Evolutionary conservation across 148 eudicot species (phyloP).

Genomic region (Amaranthus cruentus): DNA sequence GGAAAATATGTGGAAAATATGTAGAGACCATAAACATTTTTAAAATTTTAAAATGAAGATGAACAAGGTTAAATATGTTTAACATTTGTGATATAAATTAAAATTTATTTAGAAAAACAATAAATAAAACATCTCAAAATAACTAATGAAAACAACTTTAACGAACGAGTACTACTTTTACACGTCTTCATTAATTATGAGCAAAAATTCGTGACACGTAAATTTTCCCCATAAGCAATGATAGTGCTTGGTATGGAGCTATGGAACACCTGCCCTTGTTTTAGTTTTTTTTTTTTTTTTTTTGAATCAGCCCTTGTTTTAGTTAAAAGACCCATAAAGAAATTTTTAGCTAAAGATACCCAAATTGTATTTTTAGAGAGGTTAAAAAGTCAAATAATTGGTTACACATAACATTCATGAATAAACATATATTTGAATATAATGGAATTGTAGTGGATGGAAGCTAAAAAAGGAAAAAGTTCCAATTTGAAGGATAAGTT

Average conservation of each 20-base stretch:
- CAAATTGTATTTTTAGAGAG: background rate
- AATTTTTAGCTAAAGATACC: background rate
- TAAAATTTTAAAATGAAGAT: too few species aligned
- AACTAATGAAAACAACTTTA: too few species aligned
- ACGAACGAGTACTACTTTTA: background rate
- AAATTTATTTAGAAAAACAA: too few species aligned
- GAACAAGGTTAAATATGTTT: too few species aligned
- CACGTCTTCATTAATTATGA: background rate
- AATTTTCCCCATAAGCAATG: slow-evolving; percentile 8
- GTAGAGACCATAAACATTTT: too few species aligned
- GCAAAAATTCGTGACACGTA: background rate
- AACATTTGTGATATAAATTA: too few species aligned
- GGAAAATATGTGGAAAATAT: too few species aligned
- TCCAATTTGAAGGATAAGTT: too few species aligned
- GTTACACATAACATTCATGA: background rate
- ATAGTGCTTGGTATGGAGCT: slow-evolving; percentile 5
- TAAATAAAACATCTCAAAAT: too few species aligned
- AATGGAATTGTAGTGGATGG: too few species aligned
- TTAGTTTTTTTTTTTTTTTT: background rate
- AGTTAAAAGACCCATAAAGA: background rate
- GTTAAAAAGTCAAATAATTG: background rate
- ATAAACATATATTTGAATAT: too few species aligned
- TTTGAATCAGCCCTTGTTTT: background rate
- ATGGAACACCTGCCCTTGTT: slow-evolving; percentile 7
- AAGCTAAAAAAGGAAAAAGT: background rate